Conservation (phyloP, 441 rosid genomes). For the Metrosideros polymorpha region DNA sequence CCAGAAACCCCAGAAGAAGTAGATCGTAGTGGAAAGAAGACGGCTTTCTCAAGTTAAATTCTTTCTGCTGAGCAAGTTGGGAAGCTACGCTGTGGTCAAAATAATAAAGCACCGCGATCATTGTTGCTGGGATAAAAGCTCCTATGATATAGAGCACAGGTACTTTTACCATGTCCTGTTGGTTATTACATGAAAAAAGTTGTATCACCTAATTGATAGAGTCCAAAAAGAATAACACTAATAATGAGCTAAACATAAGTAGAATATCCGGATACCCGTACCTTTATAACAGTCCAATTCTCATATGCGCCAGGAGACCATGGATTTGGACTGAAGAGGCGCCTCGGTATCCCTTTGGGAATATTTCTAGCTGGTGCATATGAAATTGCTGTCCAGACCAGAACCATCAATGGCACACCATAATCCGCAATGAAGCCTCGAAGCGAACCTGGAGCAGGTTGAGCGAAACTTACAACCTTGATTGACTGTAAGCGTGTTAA, state of each 20-base stretch:
- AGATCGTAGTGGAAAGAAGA: conserved; percentile 59
- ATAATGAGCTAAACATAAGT: not conserved
- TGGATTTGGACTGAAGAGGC: conserved; percentile 65
- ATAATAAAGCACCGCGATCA: conserved; percentile 64
- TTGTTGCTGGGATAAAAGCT: conserved; percentile 61
- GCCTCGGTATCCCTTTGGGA: conserved; percentile 61
- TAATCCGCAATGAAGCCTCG: conserved; percentile 62
- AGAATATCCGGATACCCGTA: not conserved
- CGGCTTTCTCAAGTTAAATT: conserved; percentile 60
- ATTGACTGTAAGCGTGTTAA: not conserved
- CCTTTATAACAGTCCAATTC: conserved; percentile 64
- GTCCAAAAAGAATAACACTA: not conserved
- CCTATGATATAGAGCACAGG: conserved; percentile 46
- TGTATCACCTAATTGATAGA: not conserved
- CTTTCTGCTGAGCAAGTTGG: conserved; percentile 67
- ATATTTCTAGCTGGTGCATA: conserved; percentile 36
- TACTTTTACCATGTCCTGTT: conserved; percentile 57
- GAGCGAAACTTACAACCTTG: not conserved
- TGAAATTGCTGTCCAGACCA: conserved; percentile 56
- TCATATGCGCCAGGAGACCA: conserved; percentile 64
- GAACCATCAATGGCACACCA: conserved; percentile 69
- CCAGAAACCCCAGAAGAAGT: conserved; percentile 63
- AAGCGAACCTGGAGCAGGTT: conserved; percentile 27
- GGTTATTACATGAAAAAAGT: not conserved
- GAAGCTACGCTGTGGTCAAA: conserved; percentile 69